Evolutionary conservation across 176 grass and related monocot species (phyloP).

Genomic region (Ananas comosus): DNA sequence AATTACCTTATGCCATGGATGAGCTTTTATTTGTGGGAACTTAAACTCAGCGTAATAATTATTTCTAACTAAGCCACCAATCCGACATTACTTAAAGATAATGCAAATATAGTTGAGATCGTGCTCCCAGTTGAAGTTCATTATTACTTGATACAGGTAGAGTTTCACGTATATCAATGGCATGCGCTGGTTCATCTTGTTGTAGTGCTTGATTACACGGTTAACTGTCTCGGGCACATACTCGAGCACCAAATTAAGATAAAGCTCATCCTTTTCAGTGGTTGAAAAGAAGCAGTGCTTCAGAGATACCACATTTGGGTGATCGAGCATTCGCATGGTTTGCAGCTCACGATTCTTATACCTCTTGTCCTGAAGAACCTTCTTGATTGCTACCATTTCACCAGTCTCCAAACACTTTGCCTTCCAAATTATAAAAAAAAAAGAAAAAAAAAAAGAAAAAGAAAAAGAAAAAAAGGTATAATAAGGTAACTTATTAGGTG

Average conservation of each 20-base stretch:
- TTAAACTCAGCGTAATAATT: slow-evolving; percentile 39
- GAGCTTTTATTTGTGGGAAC: slow-evolving; percentile 70
- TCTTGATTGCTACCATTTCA: slow-evolving; percentile 75
- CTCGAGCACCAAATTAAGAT: slow-evolving; percentile 62
- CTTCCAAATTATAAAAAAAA: slow-evolving; percentile 10
- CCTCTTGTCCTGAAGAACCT: slow-evolving; percentile 73
- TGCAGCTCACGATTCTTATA: slow-evolving; percentile 77
- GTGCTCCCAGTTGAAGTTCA: not conserved
- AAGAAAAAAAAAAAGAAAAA: too few species aligned
- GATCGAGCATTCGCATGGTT: slow-evolving; percentile 63
- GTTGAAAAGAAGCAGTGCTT: slow-evolving; percentile 79
- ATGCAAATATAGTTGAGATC: not conserved
- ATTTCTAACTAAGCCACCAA: too few species aligned
- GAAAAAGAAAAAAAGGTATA: too few species aligned
- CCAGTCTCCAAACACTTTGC: slow-evolving; percentile 71
- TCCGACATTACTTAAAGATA: too few species aligned
- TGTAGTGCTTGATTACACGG: slow-evolving; percentile 64
- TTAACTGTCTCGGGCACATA: slow-evolving; percentile 73
- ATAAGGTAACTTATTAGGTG: too few species aligned
- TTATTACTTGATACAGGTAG: slow-evolving; percentile 53
- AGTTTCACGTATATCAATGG: slow-evolving; percentile 68
- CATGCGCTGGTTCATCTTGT: slow-evolving; percentile 71
- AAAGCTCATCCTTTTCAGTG: slow-evolving; percentile 63
- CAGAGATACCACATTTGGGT: slow-evolving; percentile 61
- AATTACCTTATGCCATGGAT: slow-evolving; percentile 56